These are phyloP conservation scores for Wickerhamomyces xylosicus DNA, from an alignment of 805 yeast species.

Conservation along the genomic window DNA sequence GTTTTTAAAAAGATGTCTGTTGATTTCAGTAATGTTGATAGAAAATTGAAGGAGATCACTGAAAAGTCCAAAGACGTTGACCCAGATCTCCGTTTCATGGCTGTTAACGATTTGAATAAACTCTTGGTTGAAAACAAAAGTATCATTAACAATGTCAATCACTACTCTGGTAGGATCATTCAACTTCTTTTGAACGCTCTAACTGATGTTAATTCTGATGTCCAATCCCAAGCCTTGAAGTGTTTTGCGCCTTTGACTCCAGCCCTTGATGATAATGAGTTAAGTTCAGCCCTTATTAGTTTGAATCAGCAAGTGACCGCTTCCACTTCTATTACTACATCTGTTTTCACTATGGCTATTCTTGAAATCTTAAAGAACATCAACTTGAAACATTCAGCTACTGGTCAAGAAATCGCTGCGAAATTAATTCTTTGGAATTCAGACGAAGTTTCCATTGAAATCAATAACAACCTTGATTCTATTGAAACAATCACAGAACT, in stretches of 20 bases:
- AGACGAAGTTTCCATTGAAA: slow-evolving; percentile 25
- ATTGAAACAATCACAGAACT: slow-evolving; percentile 54
- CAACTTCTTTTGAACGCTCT: slow-evolving; percentile 33
- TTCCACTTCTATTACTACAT: slow-evolving; percentile 18
- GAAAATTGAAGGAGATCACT: slow-evolving; percentile 17
- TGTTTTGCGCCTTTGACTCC: slow-evolving; percentile 33
- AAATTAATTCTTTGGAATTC: slow-evolving; percentile 18
- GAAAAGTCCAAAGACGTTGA: slow-evolving; percentile 55
- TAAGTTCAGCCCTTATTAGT: slow-evolving; percentile 10
- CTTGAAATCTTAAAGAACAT: slow-evolving; percentile 17
- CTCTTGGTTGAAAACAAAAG: slow-evolving; percentile 21
- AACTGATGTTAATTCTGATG: slow-evolving; percentile 58
- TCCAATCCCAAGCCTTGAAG: slow-evolving; percentile 63
- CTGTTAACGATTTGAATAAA: slow-evolving; percentile 60
- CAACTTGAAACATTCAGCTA: slow-evolving; percentile 14
- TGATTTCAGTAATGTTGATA: slow-evolving; percentile 20
- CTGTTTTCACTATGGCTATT: slow-evolving; percentile 19
- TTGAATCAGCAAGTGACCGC: slow-evolving; percentile 13
- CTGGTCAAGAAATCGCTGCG: slow-evolving; percentile 23
- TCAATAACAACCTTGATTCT: slow-evolving; percentile 37
- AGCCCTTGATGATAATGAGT: slow-evolving; percentile 16
- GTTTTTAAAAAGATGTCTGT: too few relatives aligned
- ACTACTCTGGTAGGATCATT: slow-evolving; percentile 25
- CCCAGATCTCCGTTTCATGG: slow-evolving; percentile 81
- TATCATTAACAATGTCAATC: slow-evolving; percentile 19